Evolutionary conservation across 2,329 filamentous ascomycete genomes (phyloP).

Genomic region (Polychaeton citri): DNA sequence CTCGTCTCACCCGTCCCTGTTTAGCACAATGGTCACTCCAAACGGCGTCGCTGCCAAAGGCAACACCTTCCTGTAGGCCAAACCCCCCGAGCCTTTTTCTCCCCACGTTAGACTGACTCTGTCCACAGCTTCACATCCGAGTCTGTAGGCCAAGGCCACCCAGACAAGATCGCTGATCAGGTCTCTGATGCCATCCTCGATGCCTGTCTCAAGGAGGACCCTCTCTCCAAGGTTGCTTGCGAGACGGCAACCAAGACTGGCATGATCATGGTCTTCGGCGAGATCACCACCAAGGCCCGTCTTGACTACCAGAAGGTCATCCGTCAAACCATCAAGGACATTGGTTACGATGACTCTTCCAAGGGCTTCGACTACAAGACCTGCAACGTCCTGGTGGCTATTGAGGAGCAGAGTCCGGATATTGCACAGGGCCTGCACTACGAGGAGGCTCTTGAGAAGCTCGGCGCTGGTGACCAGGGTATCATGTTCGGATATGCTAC

Average conservation of each 20-base stretch:
- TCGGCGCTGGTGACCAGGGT: conserved; percentile 98
- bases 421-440: conserved; percentile 99
- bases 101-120: conserved; percentile 1
- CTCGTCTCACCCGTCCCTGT: too few species aligned
- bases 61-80: conserved; percentile 13
- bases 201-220: conserved; percentile 88
- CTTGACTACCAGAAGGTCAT: conserved; percentile 98
- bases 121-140: conserved; percentile 34
- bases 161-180: conserved; percentile 52
- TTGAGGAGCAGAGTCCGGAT: conserved; percentile 97
- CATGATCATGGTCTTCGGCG: conserved; percentile 97
- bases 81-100: conserved; percentile 3
- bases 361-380: conserved; percentile 99
- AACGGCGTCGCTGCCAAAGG: conserved; percentile 9
- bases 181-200: conserved; percentile 97
- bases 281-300: conserved; percentile 92
- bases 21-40: conserved; percentile 7
- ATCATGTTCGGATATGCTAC: conserved; percentile 99
- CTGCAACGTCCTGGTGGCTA: conserved; percentile 93
- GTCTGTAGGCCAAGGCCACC: conserved; percentile 32
- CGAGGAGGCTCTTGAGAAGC: conserved; percentile 91
- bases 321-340: conserved; percentile 90
- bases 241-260: conserved; percentile 99
- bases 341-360: conserved; percentile 89
- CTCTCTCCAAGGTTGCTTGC: conserved; percentile 95